A percentile compares a stretch with the other conserved stretches of the same genome.
Conservation (phyloP, 2,329 filamentous ascomycete species). For the Clonostachys sp. region DNA sequence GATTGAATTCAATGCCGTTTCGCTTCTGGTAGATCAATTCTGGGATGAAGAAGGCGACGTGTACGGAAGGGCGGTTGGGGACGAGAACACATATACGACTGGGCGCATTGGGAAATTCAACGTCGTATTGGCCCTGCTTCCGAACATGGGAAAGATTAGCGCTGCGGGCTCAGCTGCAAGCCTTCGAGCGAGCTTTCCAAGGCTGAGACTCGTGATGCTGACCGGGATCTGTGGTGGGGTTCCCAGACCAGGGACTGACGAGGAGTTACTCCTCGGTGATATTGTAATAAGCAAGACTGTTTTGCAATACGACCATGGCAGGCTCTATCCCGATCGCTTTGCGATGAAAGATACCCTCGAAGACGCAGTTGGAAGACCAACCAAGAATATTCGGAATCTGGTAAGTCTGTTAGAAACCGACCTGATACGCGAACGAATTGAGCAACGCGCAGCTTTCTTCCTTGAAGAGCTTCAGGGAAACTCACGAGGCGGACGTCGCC, state of each 20-base stretch:
- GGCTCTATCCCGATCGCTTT: conserved; percentile 13
- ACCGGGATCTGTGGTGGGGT: conserved; percentile 32
- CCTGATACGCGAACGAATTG: not conserved
- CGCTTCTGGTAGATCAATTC: conserved; percentile 3
- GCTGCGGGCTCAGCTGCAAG: conserved; percentile 16
- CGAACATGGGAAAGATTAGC: conserved; percentile 17
- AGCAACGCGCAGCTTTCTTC: not conserved
- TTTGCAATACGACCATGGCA: conserved; percentile 20
- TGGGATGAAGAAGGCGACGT: not conserved
- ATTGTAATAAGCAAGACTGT: conserved; percentile 20
- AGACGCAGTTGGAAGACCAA: conserved; percentile 16
- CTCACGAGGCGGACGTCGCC: not conserved
- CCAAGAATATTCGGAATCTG: conserved; percentile 15
- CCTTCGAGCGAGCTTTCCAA: conserved; percentile 21
- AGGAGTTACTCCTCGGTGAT: conserved; percentile 20
- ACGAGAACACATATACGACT: conserved; percentile 9
- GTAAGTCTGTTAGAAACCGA: not conserved
- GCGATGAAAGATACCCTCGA: conserved; percentile 12
- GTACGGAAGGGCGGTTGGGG: conserved; percentile 5
- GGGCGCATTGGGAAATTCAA: conserved; percentile 14
- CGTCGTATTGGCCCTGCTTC: conserved; percentile 16
- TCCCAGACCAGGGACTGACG: conserved; percentile 7
- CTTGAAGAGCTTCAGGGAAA: not conserved
- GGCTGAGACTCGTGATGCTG: conserved; percentile 23
- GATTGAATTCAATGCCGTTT: conserved; percentile 7